Percentiles rank a stretch among this genome's conserved stretches.
These are phyloP conservation scores for Camelina laxa DNA, from an alignment of 345 rosid species.

Conservation along the genomic window DNA sequence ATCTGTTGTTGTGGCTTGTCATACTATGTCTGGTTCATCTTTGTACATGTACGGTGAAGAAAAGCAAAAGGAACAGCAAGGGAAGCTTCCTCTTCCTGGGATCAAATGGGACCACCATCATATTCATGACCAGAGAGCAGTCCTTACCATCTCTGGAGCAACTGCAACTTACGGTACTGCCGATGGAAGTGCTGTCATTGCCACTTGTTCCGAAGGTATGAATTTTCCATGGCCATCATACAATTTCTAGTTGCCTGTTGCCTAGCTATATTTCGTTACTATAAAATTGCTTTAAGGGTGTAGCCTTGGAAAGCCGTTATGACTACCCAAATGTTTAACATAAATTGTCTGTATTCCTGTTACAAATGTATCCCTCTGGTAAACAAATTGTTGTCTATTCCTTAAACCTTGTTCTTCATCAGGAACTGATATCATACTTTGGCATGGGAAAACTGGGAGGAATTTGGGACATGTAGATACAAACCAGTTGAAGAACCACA, in stretches of 20 bases:
- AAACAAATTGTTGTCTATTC: constrained; percentile 15
- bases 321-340: neutral
- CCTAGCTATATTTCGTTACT: neutral
- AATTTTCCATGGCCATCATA: neutral
- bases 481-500: constrained; percentile 91
- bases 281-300: constrained; percentile 20
- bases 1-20: constrained; percentile 79
- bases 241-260: neutral
- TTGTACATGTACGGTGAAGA: constrained; percentile 93
- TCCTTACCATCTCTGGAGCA: constrained; percentile 73
- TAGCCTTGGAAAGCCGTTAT: neutral
- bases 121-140: constrained; percentile 66
- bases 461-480: constrained; percentile 83
- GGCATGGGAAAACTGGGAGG: constrained; percentile 97
- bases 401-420: constrained; percentile 27
- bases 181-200: constrained; percentile 82
- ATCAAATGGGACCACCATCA: constrained; percentile 89
- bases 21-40: constrained; percentile 64
- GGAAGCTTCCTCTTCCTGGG: constrained; percentile 82
- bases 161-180: constrained; percentile 82
- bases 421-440: constrained; percentile 93
- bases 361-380: constrained; percentile 11
- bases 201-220: constrained; percentile 92
- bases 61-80: constrained; percentile 62
- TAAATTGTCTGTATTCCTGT: constrained; percentile 5